Conservation (phyloP, 805 yeast genomes). For the Cyberlindnera petersonii region DNA sequence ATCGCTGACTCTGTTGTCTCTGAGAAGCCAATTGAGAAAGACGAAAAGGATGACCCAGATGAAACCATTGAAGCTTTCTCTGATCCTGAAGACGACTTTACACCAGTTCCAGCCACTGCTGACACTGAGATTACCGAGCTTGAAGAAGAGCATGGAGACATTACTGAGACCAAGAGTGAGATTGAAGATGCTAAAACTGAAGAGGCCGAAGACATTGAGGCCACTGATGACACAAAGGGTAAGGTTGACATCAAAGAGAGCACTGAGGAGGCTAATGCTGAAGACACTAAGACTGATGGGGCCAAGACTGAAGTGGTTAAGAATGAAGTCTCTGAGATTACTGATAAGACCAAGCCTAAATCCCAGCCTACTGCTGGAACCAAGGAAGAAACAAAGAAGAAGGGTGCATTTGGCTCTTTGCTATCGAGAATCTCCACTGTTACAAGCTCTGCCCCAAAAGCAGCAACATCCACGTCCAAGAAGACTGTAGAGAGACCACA, state of each 20-base stretch:
- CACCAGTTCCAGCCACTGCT: slow-evolving; percentile 6
- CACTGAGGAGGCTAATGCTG: not conserved
- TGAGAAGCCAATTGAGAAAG: slow-evolving; percentile 4
- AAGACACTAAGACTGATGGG: slow-evolving; percentile 2
- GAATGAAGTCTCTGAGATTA: slow-evolving; percentile 5
- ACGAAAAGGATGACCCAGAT: slow-evolving; percentile 11
- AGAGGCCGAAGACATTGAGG: not conserved
- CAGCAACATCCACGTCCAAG: slow-evolving; percentile 1
- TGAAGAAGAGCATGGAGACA: slow-evolving; percentile 3
- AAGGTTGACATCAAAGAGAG: too few relatives aligned
- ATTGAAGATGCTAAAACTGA: slow-evolving; percentile 3
- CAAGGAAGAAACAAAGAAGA: slow-evolving; percentile 11
- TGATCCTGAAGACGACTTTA: slow-evolving; percentile 10
- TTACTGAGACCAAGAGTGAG: slow-evolving; percentile 5
- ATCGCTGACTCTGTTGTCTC: not conserved
- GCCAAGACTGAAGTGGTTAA: not conserved
- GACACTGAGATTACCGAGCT: slow-evolving; percentile 4
- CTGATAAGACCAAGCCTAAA: slow-evolving; percentile 14
- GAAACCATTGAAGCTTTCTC: slow-evolving; percentile 13
- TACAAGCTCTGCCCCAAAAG: slow-evolving; percentile 3
- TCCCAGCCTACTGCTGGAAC: slow-evolving; percentile 2
- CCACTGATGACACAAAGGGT: not conserved
- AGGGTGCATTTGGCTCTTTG: slow-evolving; percentile 6
- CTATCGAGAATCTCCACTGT: slow-evolving; percentile 9
- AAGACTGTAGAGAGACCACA: slow-evolving; percentile 15